phyloP scores from a whole-genome alignment of 2,329 filamentous ascomycete species.

The Aspergillus novofumigatus region DNA sequence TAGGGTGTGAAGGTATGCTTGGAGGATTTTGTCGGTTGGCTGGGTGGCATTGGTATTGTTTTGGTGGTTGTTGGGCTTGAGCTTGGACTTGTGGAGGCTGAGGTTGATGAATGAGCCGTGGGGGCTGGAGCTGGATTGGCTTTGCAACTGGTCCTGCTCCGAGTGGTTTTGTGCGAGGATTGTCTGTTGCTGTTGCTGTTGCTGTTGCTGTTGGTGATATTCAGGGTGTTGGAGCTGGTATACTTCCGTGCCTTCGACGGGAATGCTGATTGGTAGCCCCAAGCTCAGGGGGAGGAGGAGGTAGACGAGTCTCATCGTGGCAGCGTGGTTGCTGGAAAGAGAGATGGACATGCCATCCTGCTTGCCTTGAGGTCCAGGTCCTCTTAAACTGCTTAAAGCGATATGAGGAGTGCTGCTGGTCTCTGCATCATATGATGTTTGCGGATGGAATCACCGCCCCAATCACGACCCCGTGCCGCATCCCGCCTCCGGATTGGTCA shows the following conservation, averaged over 20 bases:
- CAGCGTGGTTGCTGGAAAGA: too few species aligned
- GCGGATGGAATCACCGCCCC: neutral
- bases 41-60: neutral
- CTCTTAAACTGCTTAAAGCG: neutral
- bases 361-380: neutral
- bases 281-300: neutral
- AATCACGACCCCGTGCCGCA: conserved; percentile 3
- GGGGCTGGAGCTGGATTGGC: neutral
- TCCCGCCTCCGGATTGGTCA: conserved; percentile 7
- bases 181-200: neutral
- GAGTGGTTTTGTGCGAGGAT: neutral
- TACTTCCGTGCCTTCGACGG: neutral
- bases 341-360: neutral
- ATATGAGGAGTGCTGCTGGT: neutral
- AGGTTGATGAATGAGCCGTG: neutral
- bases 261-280: neutral
- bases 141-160: neutral
- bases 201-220: neutral
- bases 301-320: neutral
- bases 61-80: neutral
- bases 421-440: neutral
- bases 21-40: neutral
- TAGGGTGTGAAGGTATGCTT: conserved; percentile 1
- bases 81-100: neutral
- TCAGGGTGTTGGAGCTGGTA: neutral